Evolutionary conservation across 805 yeast species (phyloP), one percentile per base, ranked within the genome.

Genomic region (Scheffersomyces lignosus): DNA sequence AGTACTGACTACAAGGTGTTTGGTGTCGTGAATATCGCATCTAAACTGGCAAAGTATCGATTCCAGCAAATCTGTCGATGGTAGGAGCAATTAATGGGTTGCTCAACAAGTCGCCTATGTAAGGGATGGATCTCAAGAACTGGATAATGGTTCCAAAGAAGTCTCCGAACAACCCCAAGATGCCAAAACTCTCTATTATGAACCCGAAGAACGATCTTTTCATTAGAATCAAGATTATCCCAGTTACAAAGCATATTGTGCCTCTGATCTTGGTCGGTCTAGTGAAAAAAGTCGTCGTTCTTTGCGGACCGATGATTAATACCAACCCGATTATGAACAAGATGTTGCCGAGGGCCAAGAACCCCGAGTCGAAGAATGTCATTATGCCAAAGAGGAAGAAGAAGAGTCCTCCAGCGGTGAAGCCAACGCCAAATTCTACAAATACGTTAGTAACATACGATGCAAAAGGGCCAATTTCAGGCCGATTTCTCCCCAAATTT

Each of bases 211-310:
- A 86, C 1, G 97, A 79, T 66, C 83, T 74, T 52, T 84, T 85
- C 49, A 78, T 51, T 38, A 91, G 66, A 36, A 93, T 91, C 47
- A 91, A 64, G 10, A 82, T 35, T 10, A 93, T 80, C 1, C 99
- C 99, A 4, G 78, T 36, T 3, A 67, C 66, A 54, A 93, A 89
- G 48, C 90, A 87, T 10, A 90, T 47, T 0, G 96, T 78, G 3
- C 97, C 97, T 54, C 96, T 78, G 35, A 90, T 70, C 58, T 91
- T 93, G 33, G 80, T 78, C 0, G 95, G 96, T 45, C 96, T 77
- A 10, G 91, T 78, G 70, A 91, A 90, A 61, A 90, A 91, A 8
- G 77, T 72, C 5, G 84, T 52, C 0, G 98, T 85, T 55, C 90
- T 82, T 39, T 83, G 84, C 4, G 89, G 82, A 0, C 99, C 99